phyloP scores from a whole-genome alignment of 106 monocot species.

The Dendrobium huoshanense region DNA sequence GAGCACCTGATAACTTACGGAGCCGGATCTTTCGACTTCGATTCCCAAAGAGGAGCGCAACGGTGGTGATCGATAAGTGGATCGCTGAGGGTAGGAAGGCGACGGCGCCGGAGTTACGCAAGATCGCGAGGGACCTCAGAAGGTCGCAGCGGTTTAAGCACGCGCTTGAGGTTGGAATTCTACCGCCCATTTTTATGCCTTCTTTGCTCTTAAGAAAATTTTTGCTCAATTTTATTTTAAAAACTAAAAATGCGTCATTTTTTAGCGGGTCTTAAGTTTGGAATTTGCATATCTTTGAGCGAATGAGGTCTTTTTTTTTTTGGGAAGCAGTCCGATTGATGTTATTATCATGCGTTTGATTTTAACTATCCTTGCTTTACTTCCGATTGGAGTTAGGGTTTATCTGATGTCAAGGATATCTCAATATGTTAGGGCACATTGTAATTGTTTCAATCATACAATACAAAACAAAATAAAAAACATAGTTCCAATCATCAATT shows the following conservation, averaged over 20 bases:
- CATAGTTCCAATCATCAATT: no score
- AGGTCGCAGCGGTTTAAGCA: constrained; percentile 71
- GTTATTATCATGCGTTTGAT: no score
- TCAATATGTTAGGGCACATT: no score
- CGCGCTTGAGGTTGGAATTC: constrained; percentile 68
- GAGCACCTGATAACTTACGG: constrained; percentile 22
- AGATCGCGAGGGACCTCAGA: constrained; percentile 37
- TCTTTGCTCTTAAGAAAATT: not conserved
- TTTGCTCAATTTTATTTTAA: no score
- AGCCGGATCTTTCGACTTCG: constrained; percentile 73
- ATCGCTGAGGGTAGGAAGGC: constrained; percentile 43
- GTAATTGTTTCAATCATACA: no score
- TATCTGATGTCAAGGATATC: no score
- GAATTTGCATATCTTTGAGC: not conserved
- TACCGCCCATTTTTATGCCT: not conserved
- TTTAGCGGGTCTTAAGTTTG: not conserved
- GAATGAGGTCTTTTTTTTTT: no score
- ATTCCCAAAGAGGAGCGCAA: constrained; percentile 59
- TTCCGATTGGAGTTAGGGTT: no score
- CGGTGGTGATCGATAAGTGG: constrained; percentile 57
- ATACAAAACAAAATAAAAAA: no score
- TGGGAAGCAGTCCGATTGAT: no score
- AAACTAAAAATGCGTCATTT: not conserved
- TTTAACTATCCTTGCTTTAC: no score
- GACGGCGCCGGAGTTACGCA: constrained; percentile 48